Percentiles rank a stretch among this genome's conserved stretches.
Conservation (phyloP, 306 rosid genomes). For the Dryas alaskensis region DNA sequence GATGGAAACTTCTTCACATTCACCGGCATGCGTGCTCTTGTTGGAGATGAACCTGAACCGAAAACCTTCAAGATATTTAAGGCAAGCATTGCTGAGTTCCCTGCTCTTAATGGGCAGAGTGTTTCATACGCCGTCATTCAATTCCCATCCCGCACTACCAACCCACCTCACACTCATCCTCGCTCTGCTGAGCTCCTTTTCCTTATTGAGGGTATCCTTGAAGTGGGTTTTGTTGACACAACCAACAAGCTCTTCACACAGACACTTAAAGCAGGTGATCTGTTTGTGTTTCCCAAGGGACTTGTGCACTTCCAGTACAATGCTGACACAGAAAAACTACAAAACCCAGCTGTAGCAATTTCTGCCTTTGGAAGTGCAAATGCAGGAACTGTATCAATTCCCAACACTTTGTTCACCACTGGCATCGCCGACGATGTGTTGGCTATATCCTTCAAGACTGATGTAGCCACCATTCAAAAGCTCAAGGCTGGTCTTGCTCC, state of each 20-base stretch:
- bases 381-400: conserved; percentile 18
- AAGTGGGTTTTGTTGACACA: conserved; percentile 23
- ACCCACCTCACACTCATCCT: conserved; percentile 26
- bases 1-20: conserved; percentile 26
- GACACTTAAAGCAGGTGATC: conserved; percentile 2
- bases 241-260: conserved; percentile 10
- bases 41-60: neutral
- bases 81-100: conserved; percentile 11
- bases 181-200: conserved; percentile 17
- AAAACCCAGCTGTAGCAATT: neutral
- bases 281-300: conserved; percentile 22
- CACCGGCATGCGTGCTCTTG: conserved; percentile 1
- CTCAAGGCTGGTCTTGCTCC: conserved; percentile 14
- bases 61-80: neutral
- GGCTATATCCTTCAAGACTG: conserved; percentile 17
- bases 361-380: conserved; percentile 25
- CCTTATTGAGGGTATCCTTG: conserved; percentile 3
- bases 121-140: conserved; percentile 7
- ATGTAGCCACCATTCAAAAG: conserved; percentile 12
- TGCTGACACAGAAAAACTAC: neutral
- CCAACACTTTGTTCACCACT: conserved; percentile 7
- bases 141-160: conserved; percentile 1
- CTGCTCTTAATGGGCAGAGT: conserved; percentile 17
- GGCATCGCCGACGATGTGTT: neutral
- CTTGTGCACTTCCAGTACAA: conserved; percentile 17